Conservation (phyloP, 805 yeast species). For the Candida peoriensis region DNA sequence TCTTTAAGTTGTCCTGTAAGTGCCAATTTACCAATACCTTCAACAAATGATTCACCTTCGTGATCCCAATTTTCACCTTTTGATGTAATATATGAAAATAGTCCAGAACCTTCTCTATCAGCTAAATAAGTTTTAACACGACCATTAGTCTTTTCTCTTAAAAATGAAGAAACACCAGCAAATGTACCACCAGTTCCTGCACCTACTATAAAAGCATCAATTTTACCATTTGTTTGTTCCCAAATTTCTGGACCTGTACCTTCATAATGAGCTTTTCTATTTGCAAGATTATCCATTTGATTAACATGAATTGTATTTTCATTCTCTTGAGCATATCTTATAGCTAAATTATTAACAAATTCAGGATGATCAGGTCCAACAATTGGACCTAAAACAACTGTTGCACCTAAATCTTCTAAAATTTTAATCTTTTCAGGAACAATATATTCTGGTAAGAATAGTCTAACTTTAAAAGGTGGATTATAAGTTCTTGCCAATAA, state of each 20-base stretch:
- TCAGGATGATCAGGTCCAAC: conserved; percentile 53
- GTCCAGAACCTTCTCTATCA: conserved; percentile 81
- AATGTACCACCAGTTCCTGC: conserved; percentile 88
- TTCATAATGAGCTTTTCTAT: conserved; percentile 65
- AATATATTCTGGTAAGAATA: conserved; percentile 77
- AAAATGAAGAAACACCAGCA: conserved; percentile 63
- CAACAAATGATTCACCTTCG: conserved; percentile 22
- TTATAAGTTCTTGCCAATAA: conserved; percentile 42
- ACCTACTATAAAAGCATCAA: conserved; percentile 68
- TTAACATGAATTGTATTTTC: conserved; percentile 66
- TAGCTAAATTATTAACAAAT: conserved; percentile 27
- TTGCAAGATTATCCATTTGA: conserved; percentile 74
- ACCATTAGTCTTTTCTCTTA: conserved; percentile 42
- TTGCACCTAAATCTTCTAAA: conserved; percentile 58
- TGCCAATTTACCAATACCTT: conserved; percentile 22
- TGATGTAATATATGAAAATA: conserved; percentile 25
- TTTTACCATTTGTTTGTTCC: conserved; percentile 44
- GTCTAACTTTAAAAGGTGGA: conserved; percentile 46
- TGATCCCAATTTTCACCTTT: conserved; percentile 18
- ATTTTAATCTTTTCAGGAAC: conserved; percentile 62
- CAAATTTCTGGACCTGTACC: conserved; percentile 80
- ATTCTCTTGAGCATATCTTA: conserved; percentile 28
- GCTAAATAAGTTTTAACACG: conserved; percentile 50
- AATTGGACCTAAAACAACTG: conserved; percentile 56
- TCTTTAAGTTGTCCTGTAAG: conserved; percentile 17